Base-by-base conservation (phyloP, 2,329 filamentous ascomycete genomes). In the Alternaria solani region DNA sequence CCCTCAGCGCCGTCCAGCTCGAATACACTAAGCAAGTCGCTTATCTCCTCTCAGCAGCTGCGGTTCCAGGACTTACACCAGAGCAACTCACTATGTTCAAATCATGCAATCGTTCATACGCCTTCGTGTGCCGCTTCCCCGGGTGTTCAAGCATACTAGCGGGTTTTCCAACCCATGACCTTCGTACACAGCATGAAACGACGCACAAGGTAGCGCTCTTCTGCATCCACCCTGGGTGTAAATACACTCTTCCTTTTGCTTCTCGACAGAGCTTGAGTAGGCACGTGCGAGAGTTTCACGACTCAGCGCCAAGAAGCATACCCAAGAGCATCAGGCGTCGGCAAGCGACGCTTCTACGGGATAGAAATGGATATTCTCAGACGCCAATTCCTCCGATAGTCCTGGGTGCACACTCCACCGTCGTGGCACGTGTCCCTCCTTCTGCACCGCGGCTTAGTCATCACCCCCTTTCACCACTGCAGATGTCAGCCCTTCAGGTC, bases 81-180 rank as follows among this genome's bases (percentile, higher is more conserved):
- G 34, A 34, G 6, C 41, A 59, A 28, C 39, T 59, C 12, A 25
- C 23, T 0, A 53, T 9, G 12, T 59, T 59, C 26, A 25, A 59
- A 11, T 6, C n/a, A 12, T 18, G 11, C 11, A 20, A 59, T 43
- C n/a, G 9, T 14, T 23, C 49, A 41, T 59, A 36, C 16, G 49
- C 56, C 9, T 59, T 59, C 9, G 42, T 48, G 11, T 59, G 56
- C 38, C 56, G 56, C n/a, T 59, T 53, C 28, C 56, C 56, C 28
- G 43, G 49, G 8, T 59, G 56, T 44, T 32, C 49, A 14, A 30
- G 30, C 14, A 53, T 41, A 14, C 32, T 26, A 4, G 42, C 43
- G 2, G 56, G 56, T 16, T 59, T 59, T 20, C 12, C 41, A 11
- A 53, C 56, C 5, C 20, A 59, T 32, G 32, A 48, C 3, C 34